Percentiles rank a stretch among this genome's conserved stretches.
phyloP scores from a whole-genome alignment of 306 rosid species.

The Corylus americana region DNA sequence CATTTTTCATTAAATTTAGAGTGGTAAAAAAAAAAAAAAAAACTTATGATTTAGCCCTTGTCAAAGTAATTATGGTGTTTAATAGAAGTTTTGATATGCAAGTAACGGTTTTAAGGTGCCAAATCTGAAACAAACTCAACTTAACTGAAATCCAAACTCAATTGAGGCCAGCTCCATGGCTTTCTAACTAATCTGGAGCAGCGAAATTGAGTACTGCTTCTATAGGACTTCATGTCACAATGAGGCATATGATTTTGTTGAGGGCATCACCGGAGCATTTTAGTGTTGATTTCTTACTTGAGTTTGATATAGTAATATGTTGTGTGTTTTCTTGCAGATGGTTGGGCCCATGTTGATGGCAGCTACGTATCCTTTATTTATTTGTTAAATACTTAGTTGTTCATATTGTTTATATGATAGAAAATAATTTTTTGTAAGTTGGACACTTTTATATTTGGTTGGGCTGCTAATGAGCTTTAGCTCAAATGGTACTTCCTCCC shows the following conservation, averaged over 20 bases:
- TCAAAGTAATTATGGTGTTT: not conserved
- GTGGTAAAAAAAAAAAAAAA: not conserved
- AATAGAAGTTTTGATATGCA: not conserved
- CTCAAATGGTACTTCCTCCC: too few species aligned
- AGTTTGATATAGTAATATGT: not conserved
- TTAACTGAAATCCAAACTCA: not conserved
- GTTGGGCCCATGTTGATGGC: constrained; percentile 89
- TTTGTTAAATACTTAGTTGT: constrained; percentile 6
- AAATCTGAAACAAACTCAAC: not conserved
- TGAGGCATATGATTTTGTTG: not conserved
- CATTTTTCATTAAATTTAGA: not conserved
- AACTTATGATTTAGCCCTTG: not conserved
- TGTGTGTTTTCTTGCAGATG: constrained; percentile 62
- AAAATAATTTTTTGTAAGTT: not conserved
- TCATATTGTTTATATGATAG: constrained; percentile 3
- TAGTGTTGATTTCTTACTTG: not conserved
- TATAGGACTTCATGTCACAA: not conserved
- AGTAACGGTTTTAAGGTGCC: not conserved
- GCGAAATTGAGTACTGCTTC: not conserved
- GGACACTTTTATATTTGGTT: too few species aligned
- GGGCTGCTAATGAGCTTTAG: too few species aligned
- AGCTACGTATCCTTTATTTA: constrained; percentile 70
- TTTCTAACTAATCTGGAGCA: not conserved
- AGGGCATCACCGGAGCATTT: not conserved
- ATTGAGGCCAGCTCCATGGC: not conserved